Percentiles rank a stretch among this genome's conserved stretches.
phyloP scores from a whole-genome alignment of 345 rosid genomes.

The Garcia nutans region DNA sequence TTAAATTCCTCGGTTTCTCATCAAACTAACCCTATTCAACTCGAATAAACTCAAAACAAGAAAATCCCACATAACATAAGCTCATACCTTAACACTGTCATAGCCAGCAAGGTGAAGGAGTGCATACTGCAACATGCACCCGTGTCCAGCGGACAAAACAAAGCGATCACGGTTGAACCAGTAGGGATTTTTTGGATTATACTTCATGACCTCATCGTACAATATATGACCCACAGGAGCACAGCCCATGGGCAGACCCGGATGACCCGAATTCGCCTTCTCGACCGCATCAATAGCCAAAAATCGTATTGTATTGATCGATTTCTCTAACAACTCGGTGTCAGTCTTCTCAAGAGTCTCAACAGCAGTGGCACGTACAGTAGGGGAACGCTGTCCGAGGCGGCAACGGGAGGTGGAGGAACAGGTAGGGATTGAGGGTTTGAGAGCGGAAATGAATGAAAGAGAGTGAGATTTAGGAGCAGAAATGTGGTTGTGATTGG shows the following conservation, averaged over 20 bases:
- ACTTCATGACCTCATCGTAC: constrained; percentile 88
- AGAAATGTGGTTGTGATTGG: too few relatives aligned
- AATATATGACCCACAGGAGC: constrained; percentile 91
- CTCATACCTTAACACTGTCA: constrained; percentile 62
- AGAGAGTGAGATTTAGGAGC: constrained; percentile 15
- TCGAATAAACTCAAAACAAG: too few relatives aligned
- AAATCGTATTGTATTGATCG: constrained; percentile 80
- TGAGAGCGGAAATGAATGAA: constrained; percentile 53
- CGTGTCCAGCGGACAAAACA: constrained; percentile 94
- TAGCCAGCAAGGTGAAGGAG: constrained; percentile 96
- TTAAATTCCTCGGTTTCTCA: too few relatives aligned
- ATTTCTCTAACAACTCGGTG: constrained; percentile 71
- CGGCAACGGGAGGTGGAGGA: constrained; percentile 18
- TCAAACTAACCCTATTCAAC: too few relatives aligned
- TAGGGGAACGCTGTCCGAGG: constrained; percentile 22
- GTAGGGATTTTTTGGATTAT: constrained; percentile 91
- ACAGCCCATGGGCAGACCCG: constrained; percentile 97
- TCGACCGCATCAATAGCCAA: constrained; percentile 89
- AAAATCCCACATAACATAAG: too few relatives aligned
- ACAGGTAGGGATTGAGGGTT: constrained; percentile 24
- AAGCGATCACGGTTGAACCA: constrained; percentile 99
- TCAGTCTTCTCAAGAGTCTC: constrained; percentile 44
- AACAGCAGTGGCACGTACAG: constrained; percentile 48
- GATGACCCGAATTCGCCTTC: constrained; percentile 96
- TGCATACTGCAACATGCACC: constrained; percentile 93